A percentile compares a stretch with the other conserved stretches of the same genome.
phyloP scores from a whole-genome alignment of 2,329 filamentous ascomycete genomes.

The Huntiella omanensis region DNA sequence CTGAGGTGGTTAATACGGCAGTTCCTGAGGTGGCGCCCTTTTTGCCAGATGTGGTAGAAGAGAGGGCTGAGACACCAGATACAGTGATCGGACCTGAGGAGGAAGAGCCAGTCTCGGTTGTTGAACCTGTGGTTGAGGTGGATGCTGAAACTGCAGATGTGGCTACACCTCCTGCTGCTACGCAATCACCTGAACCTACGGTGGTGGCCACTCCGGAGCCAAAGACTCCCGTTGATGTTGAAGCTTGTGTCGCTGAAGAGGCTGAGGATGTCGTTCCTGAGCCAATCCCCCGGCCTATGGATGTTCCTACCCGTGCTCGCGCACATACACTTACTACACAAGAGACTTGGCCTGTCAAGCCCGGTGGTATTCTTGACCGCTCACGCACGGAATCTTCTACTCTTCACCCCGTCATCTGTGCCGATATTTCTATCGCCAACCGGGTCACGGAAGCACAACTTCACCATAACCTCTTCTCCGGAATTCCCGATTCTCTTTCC shows the following conservation, averaged over 20 bases:
- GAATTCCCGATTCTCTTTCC: slow-evolving; percentile 50
- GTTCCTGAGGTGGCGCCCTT: not conserved
- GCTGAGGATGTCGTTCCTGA: not conserved
- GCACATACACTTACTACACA: slow-evolving; percentile 28
- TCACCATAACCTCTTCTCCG: slow-evolving; percentile 56
- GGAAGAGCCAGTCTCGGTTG: slow-evolving; percentile 2
- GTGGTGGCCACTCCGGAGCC: not conserved
- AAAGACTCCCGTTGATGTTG: not conserved
- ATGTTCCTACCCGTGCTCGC: slow-evolving; percentile 27
- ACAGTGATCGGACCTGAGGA: slow-evolving; percentile 10
- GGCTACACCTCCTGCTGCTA: not conserved
- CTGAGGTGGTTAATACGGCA: slow-evolving; percentile 7
- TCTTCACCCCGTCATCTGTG: slow-evolving; percentile 37
- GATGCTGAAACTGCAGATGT: not conserved
- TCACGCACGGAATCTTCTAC: slow-evolving; percentile 46
- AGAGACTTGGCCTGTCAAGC: slow-evolving; percentile 34
- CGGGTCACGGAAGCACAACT: slow-evolving; percentile 42
- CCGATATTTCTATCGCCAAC: slow-evolving; percentile 32
- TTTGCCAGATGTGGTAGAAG: not conserved
- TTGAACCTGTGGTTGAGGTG: not conserved
- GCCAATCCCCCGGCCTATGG: not conserved
- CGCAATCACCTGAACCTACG: not conserved
- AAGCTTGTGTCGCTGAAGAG: not conserved
- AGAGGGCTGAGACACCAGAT: slow-evolving; percentile 9
- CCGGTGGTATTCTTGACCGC: slow-evolving; percentile 48